phyloP scores from a whole-genome alignment of 2,329 filamentous ascomycete species.

The Iodosphaeria phyllophila region DNA sequence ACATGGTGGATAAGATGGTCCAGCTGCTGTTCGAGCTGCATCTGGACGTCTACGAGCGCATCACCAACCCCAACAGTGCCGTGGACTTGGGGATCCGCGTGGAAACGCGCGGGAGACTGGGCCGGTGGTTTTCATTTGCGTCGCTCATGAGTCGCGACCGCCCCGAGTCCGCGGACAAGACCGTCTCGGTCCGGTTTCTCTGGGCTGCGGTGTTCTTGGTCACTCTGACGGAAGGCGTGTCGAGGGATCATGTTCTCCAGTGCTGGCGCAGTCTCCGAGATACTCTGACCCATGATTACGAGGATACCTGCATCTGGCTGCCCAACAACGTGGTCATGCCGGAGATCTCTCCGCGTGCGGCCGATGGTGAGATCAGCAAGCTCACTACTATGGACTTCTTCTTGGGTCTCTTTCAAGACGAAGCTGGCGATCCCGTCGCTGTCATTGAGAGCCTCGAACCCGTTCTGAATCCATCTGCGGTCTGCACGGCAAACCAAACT shows the following conservation, averaged over 20 bases:
- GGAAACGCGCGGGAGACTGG: conserved; percentile 29
- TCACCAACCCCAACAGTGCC: conserved; percentile 35
- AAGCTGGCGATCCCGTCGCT: conserved; percentile 59
- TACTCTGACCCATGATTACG: conserved; percentile 21
- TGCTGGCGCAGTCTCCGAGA: conserved; percentile 41
- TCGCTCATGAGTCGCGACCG: conserved; percentile 22
- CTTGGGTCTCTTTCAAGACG: conserved; percentile 68
- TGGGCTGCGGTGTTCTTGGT: conserved; percentile 37
- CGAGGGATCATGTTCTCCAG: conserved; percentile 35
- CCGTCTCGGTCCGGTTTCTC: conserved; percentile 31
- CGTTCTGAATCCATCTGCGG: conserved; percentile 57
- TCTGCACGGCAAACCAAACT: too few species aligned
- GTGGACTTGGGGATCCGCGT: conserved; percentile 28
- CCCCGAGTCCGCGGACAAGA: conserved; percentile 15
- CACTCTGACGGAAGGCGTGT: conserved; percentile 30
- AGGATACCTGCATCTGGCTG: conserved; percentile 33
- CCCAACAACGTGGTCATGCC: conserved; percentile 81
- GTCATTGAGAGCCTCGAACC: conserved; percentile 89
- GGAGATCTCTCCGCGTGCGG: conserved; percentile 63
- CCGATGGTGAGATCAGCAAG: conserved; percentile 80
- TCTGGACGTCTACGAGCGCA: conserved; percentile 39
- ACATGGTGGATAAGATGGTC: conserved; percentile 23
- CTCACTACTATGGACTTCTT: conserved; percentile 96
- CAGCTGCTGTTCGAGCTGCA: conserved; percentile 45
- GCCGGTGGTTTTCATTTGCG: conserved; percentile 31